Conservation (phyloP, 164 flowering plant genomes). For the Magnolia kwangsiensis region DNA sequence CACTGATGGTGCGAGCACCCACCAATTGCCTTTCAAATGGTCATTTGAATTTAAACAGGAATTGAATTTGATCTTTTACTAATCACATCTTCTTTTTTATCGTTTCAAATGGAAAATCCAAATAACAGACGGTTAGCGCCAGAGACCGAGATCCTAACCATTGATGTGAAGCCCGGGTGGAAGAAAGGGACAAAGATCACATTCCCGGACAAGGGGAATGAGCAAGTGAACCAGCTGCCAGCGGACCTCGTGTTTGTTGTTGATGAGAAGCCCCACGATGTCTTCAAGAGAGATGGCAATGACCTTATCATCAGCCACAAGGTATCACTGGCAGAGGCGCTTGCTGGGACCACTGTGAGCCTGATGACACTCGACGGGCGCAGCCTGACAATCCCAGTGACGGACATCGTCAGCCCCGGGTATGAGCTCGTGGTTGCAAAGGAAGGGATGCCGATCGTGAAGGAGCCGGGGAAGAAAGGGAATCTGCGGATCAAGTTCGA, state of each 20-base stretch:
- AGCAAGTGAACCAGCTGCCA: constrained; percentile 46
- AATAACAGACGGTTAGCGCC: constrained; percentile 22
- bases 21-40: too few relatives aligned
- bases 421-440: constrained; percentile 46
- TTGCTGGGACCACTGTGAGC: constrained; percentile 50
- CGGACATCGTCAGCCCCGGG: constrained; percentile 49
- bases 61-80: too few relatives aligned
- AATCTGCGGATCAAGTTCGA: constrained; percentile 39
- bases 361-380: constrained; percentile 61
- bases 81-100: not conserved
- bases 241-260: constrained; percentile 68
- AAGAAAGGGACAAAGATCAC: constrained; percentile 81
- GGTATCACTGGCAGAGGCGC: constrained; percentile 51
- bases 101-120: not conserved
- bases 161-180: constrained; percentile 78
- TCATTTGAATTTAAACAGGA: too few relatives aligned
- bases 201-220: constrained; percentile 77
- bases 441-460: constrained; percentile 62
- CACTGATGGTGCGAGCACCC: too few relatives aligned
- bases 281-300: constrained; percentile 68
- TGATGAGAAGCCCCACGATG: constrained; percentile 62
- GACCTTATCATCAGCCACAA: constrained; percentile 48
- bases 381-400: constrained; percentile 40
- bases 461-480: constrained; percentile 46
- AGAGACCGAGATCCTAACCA: constrained; percentile 53